Base-by-base conservation (phyloP, 345 rosid genomes). In the Populus nigra region DNA sequence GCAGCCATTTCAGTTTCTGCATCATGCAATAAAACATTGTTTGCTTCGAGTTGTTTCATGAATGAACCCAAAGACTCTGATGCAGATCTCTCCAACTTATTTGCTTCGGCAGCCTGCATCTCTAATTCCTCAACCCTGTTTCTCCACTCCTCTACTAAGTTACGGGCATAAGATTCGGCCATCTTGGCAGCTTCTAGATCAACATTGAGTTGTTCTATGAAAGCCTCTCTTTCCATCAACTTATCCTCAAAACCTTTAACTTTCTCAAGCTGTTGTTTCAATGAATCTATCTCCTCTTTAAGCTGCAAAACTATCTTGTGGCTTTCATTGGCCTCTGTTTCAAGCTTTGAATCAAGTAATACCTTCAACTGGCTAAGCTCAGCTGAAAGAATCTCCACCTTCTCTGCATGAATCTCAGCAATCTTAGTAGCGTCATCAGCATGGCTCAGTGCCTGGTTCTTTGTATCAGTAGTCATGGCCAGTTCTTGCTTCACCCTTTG, bases 351-450 rank as follows among this genome's bases (percentile, higher is more conserved):
- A 84, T 96, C 97, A 78, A 93, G 94, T 85, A 88, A 69, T 20
- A 86, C 88, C 84, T 89, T 93, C 81, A 96, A 80, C 72, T 85
- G 86, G 15, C 85, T 67, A 82, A 93, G 72, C 74, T 96, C 98
- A n/a, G 89, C 86, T 0, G 98, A 89, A 73, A 96, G 94, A 80
- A 87, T 77, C 70, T 93, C 97, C 78, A 82, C 94, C 83, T 93
- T 92, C 72, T 91, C 95, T 0, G 80, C 93, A 78, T 92, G 97
- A 76, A 88, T 83, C 79, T 90, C 97, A 27, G 94, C 98, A 9
- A 89, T 89, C 88, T 90, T 96, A 45, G 96, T 89, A n/a, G 97
- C 97, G 73, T 93, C 95, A 78, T 90, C 97, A 1, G 99, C 98
- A 81, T 91, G 92, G 87, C 81, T 85, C 86, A 96, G 65, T 8